Evolutionary conservation across 768 basidiomycete species (phyloP), one percentile per base, ranked within the genome.

Genomic region (Trametes villosa): DNA sequence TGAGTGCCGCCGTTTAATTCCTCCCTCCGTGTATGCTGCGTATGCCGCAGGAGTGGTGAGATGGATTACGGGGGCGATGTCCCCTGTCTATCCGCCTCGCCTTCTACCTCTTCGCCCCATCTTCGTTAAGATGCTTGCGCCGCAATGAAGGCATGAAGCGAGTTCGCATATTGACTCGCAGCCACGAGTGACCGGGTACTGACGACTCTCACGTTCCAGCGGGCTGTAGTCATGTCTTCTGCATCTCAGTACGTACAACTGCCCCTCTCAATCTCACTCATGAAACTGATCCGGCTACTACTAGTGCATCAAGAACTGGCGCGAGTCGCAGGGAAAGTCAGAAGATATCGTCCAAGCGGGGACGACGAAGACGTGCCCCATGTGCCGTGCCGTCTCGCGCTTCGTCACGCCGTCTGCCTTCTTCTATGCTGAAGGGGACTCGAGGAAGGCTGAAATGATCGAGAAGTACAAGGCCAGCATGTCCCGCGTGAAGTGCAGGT

Each of bases 251-350:
- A 69, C 59, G 80, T 51, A n/a, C n/a, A n/a, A n/a, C n/a, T n/a
- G n/a, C n/a, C n/a, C n/a, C n/a, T n/a, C n/a, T n/a, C n/a, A n/a
- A n/a, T n/a, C n/a, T n/a, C n/a, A n/a, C n/a, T n/a, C n/a, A n/a
- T n/a, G n/a, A n/a, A n/a, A n/a, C n/a, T n/a, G 27, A 33, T 29
- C 45, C 20, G 22, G 29, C 31, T 34, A 6, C 12, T 9, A 9
- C 9, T 65, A 92, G 88, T 94, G 92, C 69, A 89, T 94, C 60
- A 86, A 85, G 44, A 83, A 84, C 67, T 94, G 92, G 92, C 84
- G 92, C 27, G 83, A 84, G 63, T 81, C 81, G n/a, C 68, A 72
- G 9, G 81, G 78, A 20, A 87, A 85, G 70, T 75, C 77, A 2
- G 69, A 71, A 0, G 87, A 86, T 55, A 71, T 83, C 7, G 70